Percentiles rank a stretch among this genome's conserved stretches.
phyloP scores from a whole-genome alignment of 768 basidiomycete species.

The Mycena sanguinolenta region DNA sequence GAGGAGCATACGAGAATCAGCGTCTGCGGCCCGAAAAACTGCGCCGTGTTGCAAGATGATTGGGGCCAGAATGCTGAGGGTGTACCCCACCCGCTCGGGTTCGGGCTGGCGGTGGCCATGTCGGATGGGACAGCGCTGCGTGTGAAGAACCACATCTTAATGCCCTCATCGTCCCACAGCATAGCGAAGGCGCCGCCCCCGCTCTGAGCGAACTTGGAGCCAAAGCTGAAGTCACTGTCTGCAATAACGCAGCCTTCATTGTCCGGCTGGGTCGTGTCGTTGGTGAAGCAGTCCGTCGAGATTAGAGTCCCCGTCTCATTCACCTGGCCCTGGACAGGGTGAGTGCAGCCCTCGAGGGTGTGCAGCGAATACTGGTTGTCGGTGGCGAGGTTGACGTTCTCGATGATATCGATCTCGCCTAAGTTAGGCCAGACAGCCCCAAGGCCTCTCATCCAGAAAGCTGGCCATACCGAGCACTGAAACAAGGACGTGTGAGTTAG shows the following conservation, averaged over 20 bases:
- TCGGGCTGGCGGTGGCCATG: constrained; percentile 66
- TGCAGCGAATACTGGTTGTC: constrained; percentile 72
- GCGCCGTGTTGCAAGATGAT: constrained; percentile 64
- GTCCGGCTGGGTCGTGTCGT: constrained; percentile 1
- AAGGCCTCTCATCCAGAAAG: constrained; percentile 1
- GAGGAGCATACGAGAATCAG: constrained; percentile 59
- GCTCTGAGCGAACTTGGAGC: constrained; percentile 35
- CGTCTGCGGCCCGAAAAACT: constrained; percentile 70
- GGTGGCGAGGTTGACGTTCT: constrained; percentile 47
- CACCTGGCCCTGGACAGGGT: constrained; percentile 37
- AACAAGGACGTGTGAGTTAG: neutral
- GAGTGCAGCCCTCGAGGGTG: constrained; percentile 57
- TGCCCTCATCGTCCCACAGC: constrained; percentile 64
- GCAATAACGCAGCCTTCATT: constrained; percentile 44
- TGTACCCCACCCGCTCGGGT: constrained; percentile 68
- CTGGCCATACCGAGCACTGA: constrained; percentile 17
- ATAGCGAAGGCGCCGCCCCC: constrained; percentile 75
- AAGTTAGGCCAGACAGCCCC: constrained; percentile 52
- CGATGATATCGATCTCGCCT: constrained; percentile 73
- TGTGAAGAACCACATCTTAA: constrained; percentile 58
- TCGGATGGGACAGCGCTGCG: constrained; percentile 70
- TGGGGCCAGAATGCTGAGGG: constrained; percentile 73
- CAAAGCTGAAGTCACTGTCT: constrained; percentile 43
- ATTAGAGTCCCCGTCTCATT: constrained; percentile 36
- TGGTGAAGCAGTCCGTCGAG: constrained; percentile 41